Percentiles rank a stretch among this genome's conserved stretches.
These are phyloP conservation scores for Eimeria acervulina DNA, from an alignment of 169 alveolate genomes.

Conservation along the genomic window DNA sequence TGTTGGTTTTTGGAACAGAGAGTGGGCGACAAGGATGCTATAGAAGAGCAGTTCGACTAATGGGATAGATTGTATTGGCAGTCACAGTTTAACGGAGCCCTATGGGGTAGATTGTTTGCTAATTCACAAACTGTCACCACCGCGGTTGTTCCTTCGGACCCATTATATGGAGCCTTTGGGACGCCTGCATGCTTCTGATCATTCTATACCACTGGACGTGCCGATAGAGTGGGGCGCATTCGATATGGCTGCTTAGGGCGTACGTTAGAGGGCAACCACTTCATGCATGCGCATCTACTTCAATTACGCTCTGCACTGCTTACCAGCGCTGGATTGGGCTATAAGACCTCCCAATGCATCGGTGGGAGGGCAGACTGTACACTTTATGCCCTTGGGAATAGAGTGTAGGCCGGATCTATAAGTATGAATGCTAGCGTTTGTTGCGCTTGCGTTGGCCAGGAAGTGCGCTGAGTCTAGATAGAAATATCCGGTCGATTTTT, in stretches of 20 bases:
- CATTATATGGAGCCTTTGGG: background rate
- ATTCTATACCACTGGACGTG: too few relatives aligned
- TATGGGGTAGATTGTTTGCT: background rate
- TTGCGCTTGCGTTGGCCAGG: background rate
- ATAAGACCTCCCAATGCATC: background rate
- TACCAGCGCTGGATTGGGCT: background rate
- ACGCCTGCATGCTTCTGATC: background rate
- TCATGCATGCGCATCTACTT: background rate
- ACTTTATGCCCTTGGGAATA: too few relatives aligned
- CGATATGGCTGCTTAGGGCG: background rate
- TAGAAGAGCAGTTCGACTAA: background rate
- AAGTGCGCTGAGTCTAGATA: background rate
- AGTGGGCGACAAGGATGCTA: background rate
- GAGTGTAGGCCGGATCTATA: background rate
- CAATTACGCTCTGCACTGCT: background rate
- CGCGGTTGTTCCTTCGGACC: too few relatives aligned
- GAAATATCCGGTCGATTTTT: too few relatives aligned
- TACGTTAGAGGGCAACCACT: background rate
- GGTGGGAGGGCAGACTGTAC: background rate
- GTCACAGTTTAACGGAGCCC: background rate
- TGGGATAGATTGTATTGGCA: background rate
- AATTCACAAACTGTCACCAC: background rate
- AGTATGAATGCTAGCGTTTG: background rate
- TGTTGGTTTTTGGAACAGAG: background rate
- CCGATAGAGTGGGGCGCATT: background rate